Evolutionary conservation across 805 yeast genomes (phyloP).

Genomic region (Spathaspora hagerdaliae): DNA sequence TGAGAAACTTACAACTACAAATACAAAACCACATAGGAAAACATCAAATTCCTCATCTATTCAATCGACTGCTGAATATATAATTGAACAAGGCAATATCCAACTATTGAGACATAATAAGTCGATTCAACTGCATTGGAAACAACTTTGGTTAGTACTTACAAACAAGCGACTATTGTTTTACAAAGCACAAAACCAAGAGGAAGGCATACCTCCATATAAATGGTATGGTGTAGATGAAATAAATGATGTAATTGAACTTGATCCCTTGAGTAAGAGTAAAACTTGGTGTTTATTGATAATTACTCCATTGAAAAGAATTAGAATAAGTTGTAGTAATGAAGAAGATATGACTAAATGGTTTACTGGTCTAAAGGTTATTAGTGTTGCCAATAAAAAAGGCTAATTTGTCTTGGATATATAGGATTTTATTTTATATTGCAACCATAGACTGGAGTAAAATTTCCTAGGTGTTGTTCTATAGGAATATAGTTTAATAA

Average conservation of each 20-base stretch:
- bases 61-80: slow-evolving; percentile 10
- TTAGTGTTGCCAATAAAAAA: neutral
- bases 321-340: slow-evolving; percentile 39
- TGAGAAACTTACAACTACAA: neutral
- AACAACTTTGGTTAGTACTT: slow-evolving; percentile 36
- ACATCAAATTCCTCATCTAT: neutral
- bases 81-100: slow-evolving; percentile 36
- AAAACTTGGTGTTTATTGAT: slow-evolving; percentile 44
- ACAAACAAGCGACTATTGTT: slow-evolving; percentile 39
- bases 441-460: too few species aligned
- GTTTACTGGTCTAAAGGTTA: slow-evolving; percentile 42
- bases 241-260: slow-evolving; percentile 45
- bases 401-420: too few species aligned
- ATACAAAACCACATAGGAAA: neutral
- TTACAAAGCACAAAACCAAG: slow-evolving; percentile 25
- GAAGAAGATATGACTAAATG: slow-evolving; percentile 47
- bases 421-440: too few species aligned
- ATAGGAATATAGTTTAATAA: too few species aligned
- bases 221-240: slow-evolving; percentile 24
- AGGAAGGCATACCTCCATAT: slow-evolving; percentile 5
- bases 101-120: slow-evolving; percentile 20
- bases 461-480: too few species aligned
- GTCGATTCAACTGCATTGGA: slow-evolving; percentile 47
- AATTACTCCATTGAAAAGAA: slow-evolving; percentile 42
- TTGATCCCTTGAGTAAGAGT: slow-evolving; percentile 43